A percentile compares a stretch with the other conserved stretches of the same genome.
Conservation (phyloP, 257 asterid genomes). For the Ilex asprella region DNA sequence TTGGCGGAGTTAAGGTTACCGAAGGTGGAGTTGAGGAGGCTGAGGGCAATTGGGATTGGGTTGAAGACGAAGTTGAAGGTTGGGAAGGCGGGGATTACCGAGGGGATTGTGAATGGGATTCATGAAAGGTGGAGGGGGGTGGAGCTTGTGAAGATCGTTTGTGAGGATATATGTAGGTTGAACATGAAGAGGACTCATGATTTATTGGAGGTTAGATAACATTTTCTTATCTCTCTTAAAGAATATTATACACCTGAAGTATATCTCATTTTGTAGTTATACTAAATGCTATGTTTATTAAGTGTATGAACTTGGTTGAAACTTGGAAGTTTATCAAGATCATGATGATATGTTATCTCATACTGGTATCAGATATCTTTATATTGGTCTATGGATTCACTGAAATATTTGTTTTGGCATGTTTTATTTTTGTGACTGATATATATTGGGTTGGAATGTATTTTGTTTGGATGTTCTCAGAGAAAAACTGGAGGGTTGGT, state of each 20-base stretch:
- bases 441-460: background rate
- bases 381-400: no score
- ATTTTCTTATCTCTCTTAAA: background rate
- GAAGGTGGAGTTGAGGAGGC: constrained; percentile 57
- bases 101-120: constrained; percentile 94
- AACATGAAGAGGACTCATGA: constrained; percentile 99
- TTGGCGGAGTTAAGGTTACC: constrained; percentile 82
- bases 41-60: constrained; percentile 56
- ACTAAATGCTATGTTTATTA: background rate
- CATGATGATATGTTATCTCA: no score
- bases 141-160: constrained; percentile 70
- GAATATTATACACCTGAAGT: no score
- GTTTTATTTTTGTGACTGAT: background rate
- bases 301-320: background rate
- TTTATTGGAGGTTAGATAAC: constrained; percentile 63
- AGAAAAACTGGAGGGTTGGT: constrained; percentile 94
- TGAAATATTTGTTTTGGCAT: constrained; percentile 6
- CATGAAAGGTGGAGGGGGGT: constrained; percentile 92
- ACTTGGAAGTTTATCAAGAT: background rate
- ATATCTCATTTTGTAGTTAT: background rate
- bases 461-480: constrained; percentile 39
- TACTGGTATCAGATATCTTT: no score
- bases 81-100: constrained; percentile 91
- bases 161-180: constrained; percentile 81
- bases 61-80: constrained; percentile 66